Evolutionary conservation across 352 stramenopile species (phyloP), one percentile per base, ranked within the genome.

Genomic region (Peronosclerospora sorghi): DNA sequence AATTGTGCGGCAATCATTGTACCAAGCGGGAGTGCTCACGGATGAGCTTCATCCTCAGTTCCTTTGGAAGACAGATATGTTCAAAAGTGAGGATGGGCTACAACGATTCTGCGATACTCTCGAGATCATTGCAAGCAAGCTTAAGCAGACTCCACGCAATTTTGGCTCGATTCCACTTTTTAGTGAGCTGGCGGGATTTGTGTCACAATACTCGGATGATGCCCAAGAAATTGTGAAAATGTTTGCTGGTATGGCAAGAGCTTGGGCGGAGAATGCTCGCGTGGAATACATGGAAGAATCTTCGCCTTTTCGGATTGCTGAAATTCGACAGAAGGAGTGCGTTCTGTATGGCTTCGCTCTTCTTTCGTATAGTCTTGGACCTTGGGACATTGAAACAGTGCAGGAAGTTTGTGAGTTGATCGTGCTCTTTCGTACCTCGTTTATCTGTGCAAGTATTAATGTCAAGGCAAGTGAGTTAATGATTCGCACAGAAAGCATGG

Each of bases 1-100:
- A 7, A 43, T 81, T n/a, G 49, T 79, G 1, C 54, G 47, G 2
- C 67, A 82, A 47, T 61, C 62, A 3, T 27, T 83, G 9, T 80
- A 65, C 10, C 67, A 82, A 27, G 39, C 79, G 0, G 69, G 73
- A 4, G 30, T 49, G 20, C 32, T 85, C 1, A 63, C 57, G 2
- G 47, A 73, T 23, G 54, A 62, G 10, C 20, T 23, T 0, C 15
- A 24, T 1, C 62, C 69, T 4, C 14, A 45, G 5, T 15, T 62
- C 0, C 5, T 58, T 0, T 82, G 72, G 69, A 74, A 78, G 17
- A 39, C 30, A 0, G 72, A 82, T 5, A 59, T 86, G 28, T 21
- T 41, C 9, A 9, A 49, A 3, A n/a, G n/a, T 8, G 7, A 40
- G 0, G 35, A 48, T 0, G 41, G 51, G 8, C 8, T 53, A 0